Percentiles rank a stretch among this genome's conserved stretches.
These are phyloP conservation scores for Mollisiaceae sp. DNA, from an alignment of 2,329 filamentous ascomycete species.

Conservation along the genomic window DNA sequence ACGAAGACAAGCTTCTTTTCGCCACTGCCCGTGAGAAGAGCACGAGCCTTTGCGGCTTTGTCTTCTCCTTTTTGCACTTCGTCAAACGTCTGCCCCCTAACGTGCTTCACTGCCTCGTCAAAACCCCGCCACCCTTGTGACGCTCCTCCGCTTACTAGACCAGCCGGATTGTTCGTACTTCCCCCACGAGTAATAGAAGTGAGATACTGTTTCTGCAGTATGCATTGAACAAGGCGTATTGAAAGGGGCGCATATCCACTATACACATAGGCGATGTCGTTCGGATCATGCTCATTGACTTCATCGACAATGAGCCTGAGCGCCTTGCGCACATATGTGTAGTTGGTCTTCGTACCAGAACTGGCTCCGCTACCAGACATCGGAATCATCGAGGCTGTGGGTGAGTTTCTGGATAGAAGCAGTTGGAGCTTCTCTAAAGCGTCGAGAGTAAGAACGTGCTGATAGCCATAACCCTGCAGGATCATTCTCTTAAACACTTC, in stretches of 20 bases:
- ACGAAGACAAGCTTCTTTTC: constrained; percentile 87
- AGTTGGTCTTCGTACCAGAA: constrained; percentile 81
- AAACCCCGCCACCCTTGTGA: constrained; percentile 91
- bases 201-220: constrained; percentile 89
- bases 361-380: constrained; percentile 64
- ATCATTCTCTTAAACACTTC: constrained; percentile 89
- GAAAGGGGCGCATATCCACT: constrained; percentile 95
- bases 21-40: constrained; percentile 76
- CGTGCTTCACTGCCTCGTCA: constrained; percentile 88
- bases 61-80: constrained; percentile 91
- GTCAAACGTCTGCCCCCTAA: constrained; percentile 87
- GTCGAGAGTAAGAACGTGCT: constrained; percentile 88
- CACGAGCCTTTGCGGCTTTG: constrained; percentile 85
- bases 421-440: constrained; percentile 89
- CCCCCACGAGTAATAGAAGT: constrained; percentile 71
- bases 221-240: constrained; percentile 87
- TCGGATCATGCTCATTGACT: constrained; percentile 91
- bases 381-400: constrained; percentile 80
- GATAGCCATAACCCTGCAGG: constrained; percentile 91
- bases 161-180: constrained; percentile 52
- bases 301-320: constrained; percentile 93
- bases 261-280: constrained; percentile 97
- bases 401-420: constrained; percentile 77
- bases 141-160: constrained; percentile 56
- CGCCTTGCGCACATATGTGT: constrained; percentile 83